Conservation (phyloP, 208 protist species). For the Trypanosoma avium region DNA sequence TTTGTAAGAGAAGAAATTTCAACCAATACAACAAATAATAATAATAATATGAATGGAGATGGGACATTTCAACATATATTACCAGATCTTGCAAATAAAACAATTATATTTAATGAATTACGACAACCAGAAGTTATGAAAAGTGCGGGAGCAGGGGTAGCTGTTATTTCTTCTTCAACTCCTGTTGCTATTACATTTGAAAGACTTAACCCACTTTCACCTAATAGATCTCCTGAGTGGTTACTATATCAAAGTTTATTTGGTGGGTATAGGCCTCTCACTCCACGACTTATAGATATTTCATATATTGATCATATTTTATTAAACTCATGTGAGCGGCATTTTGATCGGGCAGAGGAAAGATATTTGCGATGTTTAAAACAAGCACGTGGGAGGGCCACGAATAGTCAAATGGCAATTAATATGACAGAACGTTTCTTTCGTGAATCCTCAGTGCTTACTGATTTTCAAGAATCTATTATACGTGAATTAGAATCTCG, state of each 20-base stretch:
- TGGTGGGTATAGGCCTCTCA: constrained; percentile 69
- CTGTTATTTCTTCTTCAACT: constrained; percentile 69
- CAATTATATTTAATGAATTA: constrained; percentile 67
- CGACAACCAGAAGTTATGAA: constrained; percentile 30
- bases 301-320: constrained; percentile 85
- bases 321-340: constrained; percentile 65
- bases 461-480: constrained; percentile 85
- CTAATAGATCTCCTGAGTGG: constrained; percentile 87
- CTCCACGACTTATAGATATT: constrained; percentile 81
- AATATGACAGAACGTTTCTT: constrained; percentile 81
- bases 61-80: constrained; percentile 38
- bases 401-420: constrained; percentile 64
- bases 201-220: constrained; percentile 79
- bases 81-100: constrained; percentile 35
- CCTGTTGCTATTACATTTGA: constrained; percentile 67
- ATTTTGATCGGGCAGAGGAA: constrained; percentile 77
- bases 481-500: constrained; percentile 84
- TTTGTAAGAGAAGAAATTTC: no score
- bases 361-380: constrained; percentile 66
- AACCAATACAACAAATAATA: no score
- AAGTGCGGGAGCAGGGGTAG: constrained; percentile 22
- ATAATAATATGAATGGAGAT: constrained; percentile 9
- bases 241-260: constrained; percentile 77
- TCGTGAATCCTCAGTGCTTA: constrained; percentile 73
- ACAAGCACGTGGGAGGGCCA: constrained; percentile 57